Conservation (phyloP, 148 eudicot genomes). For the Vaccinium vitisidaea region DNA sequence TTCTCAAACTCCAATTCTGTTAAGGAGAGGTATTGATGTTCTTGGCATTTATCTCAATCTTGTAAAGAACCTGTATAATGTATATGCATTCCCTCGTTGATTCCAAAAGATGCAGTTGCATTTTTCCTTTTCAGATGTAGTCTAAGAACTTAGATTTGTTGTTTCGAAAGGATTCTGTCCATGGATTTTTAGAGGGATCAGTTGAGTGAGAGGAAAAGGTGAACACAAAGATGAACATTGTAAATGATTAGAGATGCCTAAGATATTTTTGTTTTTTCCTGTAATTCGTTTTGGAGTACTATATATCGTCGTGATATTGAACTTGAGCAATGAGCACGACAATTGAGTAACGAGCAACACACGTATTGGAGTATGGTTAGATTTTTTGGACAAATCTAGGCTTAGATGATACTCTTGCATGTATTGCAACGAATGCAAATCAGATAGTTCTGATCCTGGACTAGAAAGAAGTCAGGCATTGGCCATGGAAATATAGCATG, state of each 20-base stretch:
- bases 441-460: too few relatives aligned
- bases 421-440: too few relatives aligned
- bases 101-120: background rate
- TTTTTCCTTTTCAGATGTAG: background rate
- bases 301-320: too few relatives aligned
- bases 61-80: background rate
- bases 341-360: too few relatives aligned
- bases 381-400: too few relatives aligned
- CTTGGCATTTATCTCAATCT: background rate
- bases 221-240: background rate
- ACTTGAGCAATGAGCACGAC: too few relatives aligned
- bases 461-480: too few relatives aligned
- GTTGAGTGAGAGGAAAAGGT: background rate
- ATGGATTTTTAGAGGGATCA: background rate
- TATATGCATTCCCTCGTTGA: background rate
- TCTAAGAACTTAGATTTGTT: background rate
- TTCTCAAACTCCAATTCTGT: conserved; percentile 85
- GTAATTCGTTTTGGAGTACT: too few relatives aligned
- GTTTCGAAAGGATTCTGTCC: background rate
- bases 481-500: too few relatives aligned
- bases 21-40: conserved; percentile 63
- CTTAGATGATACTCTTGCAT: too few relatives aligned
- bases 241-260: background rate
- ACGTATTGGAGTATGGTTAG: too few relatives aligned
- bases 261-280: too few relatives aligned